Percentiles rank a stretch among this genome's conserved stretches.
Evolutionary conservation across 257 asterid genomes (phyloP).

Genomic region (Solanum gandarillasii): DNA sequence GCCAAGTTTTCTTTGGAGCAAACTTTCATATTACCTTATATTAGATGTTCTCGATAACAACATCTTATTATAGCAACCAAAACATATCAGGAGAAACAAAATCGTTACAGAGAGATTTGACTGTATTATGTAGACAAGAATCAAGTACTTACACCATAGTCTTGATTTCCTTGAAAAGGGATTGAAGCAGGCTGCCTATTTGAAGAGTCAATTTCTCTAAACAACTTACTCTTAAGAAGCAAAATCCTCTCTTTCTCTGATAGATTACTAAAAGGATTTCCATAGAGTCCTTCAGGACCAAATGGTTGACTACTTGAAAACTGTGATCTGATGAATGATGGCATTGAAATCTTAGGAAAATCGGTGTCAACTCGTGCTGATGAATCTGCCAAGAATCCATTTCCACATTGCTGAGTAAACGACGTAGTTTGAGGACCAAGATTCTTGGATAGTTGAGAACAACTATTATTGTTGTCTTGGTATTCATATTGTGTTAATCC

Average conservation of each 20-base stretch:
- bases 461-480: slow-evolving; percentile 8
- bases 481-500: slow-evolving; percentile 35
- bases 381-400: slow-evolving; percentile 14
- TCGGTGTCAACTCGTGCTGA: slow-evolving; percentile 11
- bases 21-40: neutral
- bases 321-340: slow-evolving; percentile 8
- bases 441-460: slow-evolving; percentile 15
- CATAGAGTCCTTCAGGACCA: slow-evolving; percentile 12
- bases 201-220: slow-evolving; percentile 27
- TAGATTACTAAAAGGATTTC: slow-evolving; percentile 32
- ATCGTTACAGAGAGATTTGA: neutral
- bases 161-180: slow-evolving; percentile 24
- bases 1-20: neutral
- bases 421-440: slow-evolving; percentile 7
- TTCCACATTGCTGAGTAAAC: slow-evolving; percentile 12
- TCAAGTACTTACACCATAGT: slow-evolving; percentile 33
- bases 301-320: neutral
- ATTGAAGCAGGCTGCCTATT: slow-evolving; percentile 6
- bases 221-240: slow-evolving; percentile 45
- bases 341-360: slow-evolving; percentile 5
- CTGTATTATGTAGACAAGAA: neutral
- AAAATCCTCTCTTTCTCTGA: slow-evolving; percentile 42
- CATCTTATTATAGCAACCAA: neutral
- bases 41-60: neutral
- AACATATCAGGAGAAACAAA: neutral